phyloP scores from a whole-genome alignment of 108 stramenopile species.

The Epithemia pelagica region DNA sequence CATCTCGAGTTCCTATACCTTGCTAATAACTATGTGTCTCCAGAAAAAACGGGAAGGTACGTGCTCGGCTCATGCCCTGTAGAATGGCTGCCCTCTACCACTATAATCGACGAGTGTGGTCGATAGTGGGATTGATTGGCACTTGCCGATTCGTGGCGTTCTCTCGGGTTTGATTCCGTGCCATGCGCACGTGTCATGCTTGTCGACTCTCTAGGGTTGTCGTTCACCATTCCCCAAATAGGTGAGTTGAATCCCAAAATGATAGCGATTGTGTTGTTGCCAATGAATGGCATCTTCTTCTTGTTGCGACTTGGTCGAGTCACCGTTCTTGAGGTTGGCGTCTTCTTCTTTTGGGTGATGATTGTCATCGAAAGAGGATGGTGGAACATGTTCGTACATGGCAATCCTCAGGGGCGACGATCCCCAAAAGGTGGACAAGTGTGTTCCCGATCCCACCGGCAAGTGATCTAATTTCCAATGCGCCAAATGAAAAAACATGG shows the following conservation, averaged over 20 bases:
- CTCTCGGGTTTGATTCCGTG: no score
- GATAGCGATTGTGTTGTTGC: slow-evolving; percentile 18
- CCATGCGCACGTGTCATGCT: no score
- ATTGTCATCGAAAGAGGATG: neutral
- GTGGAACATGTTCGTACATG: slow-evolving; percentile 25
- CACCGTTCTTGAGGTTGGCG: neutral
- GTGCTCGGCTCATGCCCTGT: no score
- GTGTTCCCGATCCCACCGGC: slow-evolving; percentile 51
- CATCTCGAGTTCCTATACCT: no score
- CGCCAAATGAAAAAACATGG: slow-evolving; percentile 73
- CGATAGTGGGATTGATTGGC: neutral
- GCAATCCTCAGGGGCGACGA: slow-evolving; percentile 34
- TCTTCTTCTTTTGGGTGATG: neutral
- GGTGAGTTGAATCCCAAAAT: slow-evolving; percentile 13
- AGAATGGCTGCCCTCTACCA: no score
- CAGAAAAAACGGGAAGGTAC: no score
- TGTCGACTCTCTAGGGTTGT: no score
- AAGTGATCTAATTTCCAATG: slow-evolving; percentile 57
- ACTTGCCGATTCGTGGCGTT: no score
- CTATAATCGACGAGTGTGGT: neutral
- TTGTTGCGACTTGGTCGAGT: neutral
- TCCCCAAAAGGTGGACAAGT: slow-evolving; percentile 75
- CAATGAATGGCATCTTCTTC: slow-evolving; percentile 5
- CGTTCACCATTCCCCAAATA: neutral
- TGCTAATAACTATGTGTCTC: no score